Conservation (phyloP, 495 filamentous ascomycete species). For the Neurospora africana region DNA sequence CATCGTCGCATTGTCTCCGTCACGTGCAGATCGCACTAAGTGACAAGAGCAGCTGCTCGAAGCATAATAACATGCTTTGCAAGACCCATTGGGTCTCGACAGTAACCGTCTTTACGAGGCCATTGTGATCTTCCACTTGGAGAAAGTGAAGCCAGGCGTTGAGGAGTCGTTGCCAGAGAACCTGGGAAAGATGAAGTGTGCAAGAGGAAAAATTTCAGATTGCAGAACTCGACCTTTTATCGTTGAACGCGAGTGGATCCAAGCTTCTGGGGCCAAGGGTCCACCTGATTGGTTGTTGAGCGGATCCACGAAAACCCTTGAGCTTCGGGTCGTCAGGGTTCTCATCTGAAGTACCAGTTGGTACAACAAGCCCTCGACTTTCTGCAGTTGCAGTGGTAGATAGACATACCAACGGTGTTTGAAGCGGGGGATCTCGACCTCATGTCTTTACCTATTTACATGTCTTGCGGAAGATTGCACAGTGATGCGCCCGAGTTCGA, state of each 20-base stretch:
- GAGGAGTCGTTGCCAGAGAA: neutral
- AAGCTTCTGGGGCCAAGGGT: neutral
- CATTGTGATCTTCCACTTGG: neutral
- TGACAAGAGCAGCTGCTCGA: neutral
- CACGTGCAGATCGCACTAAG: neutral
- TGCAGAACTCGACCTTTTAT: neutral
- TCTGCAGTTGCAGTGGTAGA: neutral
- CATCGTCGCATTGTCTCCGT: neutral
- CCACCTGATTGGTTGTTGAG: neutral
- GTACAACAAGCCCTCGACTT: neutral
- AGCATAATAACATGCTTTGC: neutral
- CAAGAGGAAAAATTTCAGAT: neutral
- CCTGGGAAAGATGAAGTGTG: neutral
- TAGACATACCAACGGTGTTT: neutral
- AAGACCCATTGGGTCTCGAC: neutral
- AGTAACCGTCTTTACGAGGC: neutral
- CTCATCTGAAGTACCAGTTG: neutral
- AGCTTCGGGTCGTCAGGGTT: neutral
- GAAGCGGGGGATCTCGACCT: neutral
- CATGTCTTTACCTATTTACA: neutral
- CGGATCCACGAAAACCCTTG: neutral
- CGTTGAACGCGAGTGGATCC: neutral
- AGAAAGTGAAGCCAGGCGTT: neutral
- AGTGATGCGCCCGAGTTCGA: neutral
- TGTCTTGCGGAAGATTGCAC: neutral